Evolutionary conservation across 805 yeast genomes (phyloP), one percentile per base, ranked within the genome.

Genomic region (Ogataea thermomethanolica): DNA sequence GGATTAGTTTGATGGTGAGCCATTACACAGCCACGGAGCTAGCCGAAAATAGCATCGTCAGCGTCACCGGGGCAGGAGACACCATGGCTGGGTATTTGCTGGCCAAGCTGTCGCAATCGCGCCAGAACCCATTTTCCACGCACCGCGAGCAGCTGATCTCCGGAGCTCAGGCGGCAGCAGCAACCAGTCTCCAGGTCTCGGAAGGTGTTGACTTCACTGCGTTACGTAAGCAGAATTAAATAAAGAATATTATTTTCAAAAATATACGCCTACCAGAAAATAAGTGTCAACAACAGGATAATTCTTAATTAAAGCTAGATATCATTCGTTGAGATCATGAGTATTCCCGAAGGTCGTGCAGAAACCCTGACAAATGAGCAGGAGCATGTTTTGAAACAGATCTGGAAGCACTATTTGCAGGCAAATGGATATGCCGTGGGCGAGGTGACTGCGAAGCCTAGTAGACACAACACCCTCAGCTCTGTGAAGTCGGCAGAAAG

Each of bases 31-130:
- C 55, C 4, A 17, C 33, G 4, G 25, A 23, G 1, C 62, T 73
- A 3, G 59, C 64, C 1, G 62, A 60, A 29, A 55, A 66, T 3
- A 54, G 59, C 0, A 70, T 83, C 9, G 62, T 61, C 22, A 85
- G 81, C 49, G 95, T 84, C 24, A 86, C 91, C 8, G 96, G 96
- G 2, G 95, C 95, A 0, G 96, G 96, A 8, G 96, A 88, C 59
- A 72, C 93, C 0, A 67, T 88, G 30, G 71, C 79, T 22, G 96
- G 96, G 0, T 76, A 71, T 21, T 47, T 88, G 15, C 57, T 77
- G 9, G 64, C 80, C 2, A 68, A 68, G 41, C 45, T 73, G 35
- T 59, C 66, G 2, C 15, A 22, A 7, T 15, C 34, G 3, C 29
- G 27, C 7, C 23, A 21, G 12, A 13, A n/a, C 8, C 43, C 38